phyloP scores from a whole-genome alignment of 2,329 filamentous ascomycete genomes.

The Epichloe glyceriae region DNA sequence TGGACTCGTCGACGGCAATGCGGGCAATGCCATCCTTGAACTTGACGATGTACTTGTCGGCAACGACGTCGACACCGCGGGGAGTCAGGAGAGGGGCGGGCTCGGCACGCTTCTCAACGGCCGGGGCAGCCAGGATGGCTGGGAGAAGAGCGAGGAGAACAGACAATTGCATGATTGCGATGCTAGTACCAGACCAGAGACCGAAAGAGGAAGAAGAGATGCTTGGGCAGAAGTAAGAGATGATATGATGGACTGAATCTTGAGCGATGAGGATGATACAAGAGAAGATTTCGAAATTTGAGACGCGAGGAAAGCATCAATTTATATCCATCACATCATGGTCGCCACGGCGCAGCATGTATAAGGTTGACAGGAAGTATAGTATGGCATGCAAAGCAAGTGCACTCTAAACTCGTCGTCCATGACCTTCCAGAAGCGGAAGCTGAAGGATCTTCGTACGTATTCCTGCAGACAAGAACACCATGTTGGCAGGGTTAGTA shows the following conservation, averaged over 20 bases:
- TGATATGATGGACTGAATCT: not conserved
- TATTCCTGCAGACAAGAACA: not conserved
- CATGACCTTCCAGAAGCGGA: constrained; percentile 9
- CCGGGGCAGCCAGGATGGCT: constrained; percentile 11
- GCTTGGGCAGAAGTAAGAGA: not conserved
- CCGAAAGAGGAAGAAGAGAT: not conserved
- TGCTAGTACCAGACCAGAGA: not conserved
- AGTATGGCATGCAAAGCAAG: not conserved
- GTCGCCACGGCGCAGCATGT: not conserved
- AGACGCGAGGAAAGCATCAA: not conserved
- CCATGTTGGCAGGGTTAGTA: not conserved
- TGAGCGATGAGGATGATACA: constrained; percentile 1
- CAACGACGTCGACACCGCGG: constrained; percentile 9
- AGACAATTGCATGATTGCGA: constrained; percentile 12
- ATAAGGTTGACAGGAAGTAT: not conserved
- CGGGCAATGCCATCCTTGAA: constrained; percentile 12
- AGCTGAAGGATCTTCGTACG: constrained; percentile 3
- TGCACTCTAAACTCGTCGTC: not conserved
- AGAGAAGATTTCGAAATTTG: not conserved
- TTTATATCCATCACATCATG: constrained; percentile 7
- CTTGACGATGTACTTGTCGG: constrained; percentile 20
- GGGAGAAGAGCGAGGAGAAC: constrained; percentile 14
- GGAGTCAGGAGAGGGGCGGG: constrained; percentile 16
- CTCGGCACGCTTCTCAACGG: constrained; percentile 11
- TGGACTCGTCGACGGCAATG: constrained; percentile 6